Base-by-base conservation (phyloP, 768 basidiomycete species). In the Paxillus involutus region DNA sequence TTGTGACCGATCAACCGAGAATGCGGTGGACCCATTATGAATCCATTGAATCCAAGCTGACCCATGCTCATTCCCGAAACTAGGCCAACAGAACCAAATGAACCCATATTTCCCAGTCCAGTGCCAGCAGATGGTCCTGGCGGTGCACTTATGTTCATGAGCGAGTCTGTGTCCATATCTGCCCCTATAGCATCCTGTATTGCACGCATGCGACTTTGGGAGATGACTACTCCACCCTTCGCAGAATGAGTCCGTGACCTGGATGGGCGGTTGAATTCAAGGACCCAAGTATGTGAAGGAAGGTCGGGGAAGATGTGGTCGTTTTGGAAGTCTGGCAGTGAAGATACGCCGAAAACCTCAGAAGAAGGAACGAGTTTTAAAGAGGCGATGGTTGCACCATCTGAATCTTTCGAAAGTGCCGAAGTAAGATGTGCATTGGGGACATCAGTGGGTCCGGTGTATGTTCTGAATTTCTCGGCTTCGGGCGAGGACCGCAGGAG, bases 191-290 rank as follows among this genome's bases (percentile, higher is more conserved):
- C 85, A 80, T 40, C 87, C 59, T 89, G 88, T 49, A 92, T 85
- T 40, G 86, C 88, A 52, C 80, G 79, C 81, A 91, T 82, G 44
- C 86, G 79, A 17, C 80, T 79, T 68, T 91, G 89, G 57, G 82
- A 85, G 75, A 91, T 80, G 13, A 91, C 82, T 42, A 91, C 65
- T 19, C 90, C 89, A 41, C 62, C 66, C 33, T 63, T 62, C 44
- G 77, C 71, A 0, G 80, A 80, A 19, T 76, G 75, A 44, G 76
- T 71, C 37, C 58, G 58, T n/a, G 49, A 55, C 21, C 37, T 57
- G 24, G 60, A 49, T 13, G 66, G 54, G n/a, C 53, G 50, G 1
- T 88, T 88, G 61, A 92, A 91, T 64, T 90, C 88, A 21, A 92
- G 78, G 12, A 84, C 73, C 88, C 90, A 91, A 1, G 77, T 71